A percentile compares a stretch with the other conserved stretches of the same genome.
Conservation (phyloP, 768 basidiomycete species). For the Chalciporus piperatus region DNA sequence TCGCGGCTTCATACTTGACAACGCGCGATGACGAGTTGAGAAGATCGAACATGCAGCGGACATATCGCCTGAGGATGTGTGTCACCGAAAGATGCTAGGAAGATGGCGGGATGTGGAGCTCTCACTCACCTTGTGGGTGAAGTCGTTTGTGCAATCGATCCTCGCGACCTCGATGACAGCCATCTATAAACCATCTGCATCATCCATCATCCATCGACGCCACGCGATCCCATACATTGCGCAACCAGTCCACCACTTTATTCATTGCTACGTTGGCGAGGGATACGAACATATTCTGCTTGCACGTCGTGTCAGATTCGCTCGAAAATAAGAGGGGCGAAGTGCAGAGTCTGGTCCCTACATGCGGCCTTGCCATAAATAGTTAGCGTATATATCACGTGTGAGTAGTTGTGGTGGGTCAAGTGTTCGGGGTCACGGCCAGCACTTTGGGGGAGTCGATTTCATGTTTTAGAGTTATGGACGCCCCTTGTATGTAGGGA, state of each 20-base stretch:
- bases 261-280: constrained; percentile 82
- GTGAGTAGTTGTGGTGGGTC: too few species aligned
- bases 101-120: not conserved
- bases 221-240: constrained; percentile 82
- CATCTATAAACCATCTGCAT: constrained; percentile 96
- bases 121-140: constrained; percentile 69
- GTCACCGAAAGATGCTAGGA: constrained; percentile 3
- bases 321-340: too few species aligned
- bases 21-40: constrained; percentile 87
- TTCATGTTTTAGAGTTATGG: too few species aligned
- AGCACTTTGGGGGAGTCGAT: too few species aligned
- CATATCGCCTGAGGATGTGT: constrained; percentile 85
- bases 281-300: constrained; percentile 96
- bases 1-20: constrained; percentile 97
- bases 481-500: too few species aligned
- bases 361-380: too few species aligned
- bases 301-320: constrained; percentile 94
- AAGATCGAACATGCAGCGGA: constrained; percentile 92
- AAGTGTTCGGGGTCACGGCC: too few species aligned
- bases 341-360: too few species aligned
- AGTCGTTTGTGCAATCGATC: constrained; percentile 83
- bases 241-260: constrained; percentile 89
- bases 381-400: too few species aligned
- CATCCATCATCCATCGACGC: constrained; percentile 74
- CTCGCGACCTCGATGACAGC: constrained; percentile 92